Evolutionary conservation across 2,329 filamentous ascomycete genomes (phyloP), one percentile per base, ranked within the genome.

Genomic region (Fusarium compactum): DNA sequence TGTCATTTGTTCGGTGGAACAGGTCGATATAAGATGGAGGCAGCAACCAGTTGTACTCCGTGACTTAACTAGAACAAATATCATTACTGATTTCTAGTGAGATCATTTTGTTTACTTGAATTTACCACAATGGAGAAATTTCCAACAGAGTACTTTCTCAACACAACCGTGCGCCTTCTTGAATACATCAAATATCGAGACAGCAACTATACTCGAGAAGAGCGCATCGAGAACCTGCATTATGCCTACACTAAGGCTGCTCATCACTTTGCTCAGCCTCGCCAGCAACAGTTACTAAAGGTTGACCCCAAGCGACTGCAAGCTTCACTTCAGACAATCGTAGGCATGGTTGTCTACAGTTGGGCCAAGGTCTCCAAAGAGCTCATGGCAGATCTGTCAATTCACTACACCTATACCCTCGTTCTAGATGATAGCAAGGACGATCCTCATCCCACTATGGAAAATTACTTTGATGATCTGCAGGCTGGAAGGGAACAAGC

Each of bases 391-490:
- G 47, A 51, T 51, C 22, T 51, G 5, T 51, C 47, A 10, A 51
- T 51, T 2, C 47, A 51, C 10, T 51, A 51, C 47, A 51, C 47
- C 10, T 51, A 51, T 18, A 51, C 47, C 9, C 47, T 51, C 0
- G 47, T 51, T n/a, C 29, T 51, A 30, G 47, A 51, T n/a, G 47
- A 51, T 5, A 51, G 47, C 47, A 34, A n/a, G 8, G 47, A 51
- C 10, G 47, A 51, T 6, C 47, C 47, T 1, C 24, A 51, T 15
- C 47, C 47, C 5, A 15, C 47, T 12, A 51, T 51, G 47, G 6
- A 34, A 16, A 51, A 34, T 6, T 51, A 51, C n/a, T 51, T 51
- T 16, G 16, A 38, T 9, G 47, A 51, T 25, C 30, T 51, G 18
- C 30, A 51, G 5, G 47, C 47, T 6, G 47, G 47, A 10, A 20